Percentiles rank a stretch among this genome's conserved stretches.
Conservation (phyloP, 2,329 filamentous ascomycete species). For the Ophiostoma sp. region DNA sequence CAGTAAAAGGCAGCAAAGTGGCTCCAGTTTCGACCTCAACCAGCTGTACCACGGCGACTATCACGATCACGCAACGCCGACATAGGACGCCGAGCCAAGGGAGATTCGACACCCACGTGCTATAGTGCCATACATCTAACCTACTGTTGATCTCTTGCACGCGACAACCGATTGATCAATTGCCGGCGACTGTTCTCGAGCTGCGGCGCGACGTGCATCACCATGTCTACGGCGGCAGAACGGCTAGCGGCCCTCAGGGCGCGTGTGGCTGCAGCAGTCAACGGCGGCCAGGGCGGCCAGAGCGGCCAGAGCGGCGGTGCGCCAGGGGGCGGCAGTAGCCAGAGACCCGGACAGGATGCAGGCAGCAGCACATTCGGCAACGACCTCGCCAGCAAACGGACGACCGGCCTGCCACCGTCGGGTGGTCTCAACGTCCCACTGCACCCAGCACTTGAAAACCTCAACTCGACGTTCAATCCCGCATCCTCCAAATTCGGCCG, state of each 20-base stretch:
- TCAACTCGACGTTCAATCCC: conserved; percentile 46
- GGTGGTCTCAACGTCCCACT: conserved; percentile 71
- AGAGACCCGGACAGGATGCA: neutral
- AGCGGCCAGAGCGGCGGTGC: neutral
- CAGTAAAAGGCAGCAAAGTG: neutral
- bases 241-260: conserved; percentile 73
- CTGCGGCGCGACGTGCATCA: conserved; percentile 9
- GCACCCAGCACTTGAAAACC: conserved; percentile 66
- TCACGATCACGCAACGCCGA: conserved; percentile 9
- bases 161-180: neutral
- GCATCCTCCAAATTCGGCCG: conserved; percentile 29
- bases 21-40: neutral
- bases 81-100: neutral
- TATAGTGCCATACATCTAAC: neutral
- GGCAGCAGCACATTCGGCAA: conserved; percentile 42
- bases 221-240: conserved; percentile 45
- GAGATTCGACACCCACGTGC: neutral
- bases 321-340: neutral
- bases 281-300: conserved; percentile 21
- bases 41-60: conserved; percentile 9
- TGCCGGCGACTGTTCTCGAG: neutral
- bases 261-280: conserved; percentile 67
- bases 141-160: neutral
- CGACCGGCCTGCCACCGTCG: conserved; percentile 25
- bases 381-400: conserved; percentile 20